Base-by-base conservation (phyloP, 441 rosid species). In the Erodium moschatum region DNA sequence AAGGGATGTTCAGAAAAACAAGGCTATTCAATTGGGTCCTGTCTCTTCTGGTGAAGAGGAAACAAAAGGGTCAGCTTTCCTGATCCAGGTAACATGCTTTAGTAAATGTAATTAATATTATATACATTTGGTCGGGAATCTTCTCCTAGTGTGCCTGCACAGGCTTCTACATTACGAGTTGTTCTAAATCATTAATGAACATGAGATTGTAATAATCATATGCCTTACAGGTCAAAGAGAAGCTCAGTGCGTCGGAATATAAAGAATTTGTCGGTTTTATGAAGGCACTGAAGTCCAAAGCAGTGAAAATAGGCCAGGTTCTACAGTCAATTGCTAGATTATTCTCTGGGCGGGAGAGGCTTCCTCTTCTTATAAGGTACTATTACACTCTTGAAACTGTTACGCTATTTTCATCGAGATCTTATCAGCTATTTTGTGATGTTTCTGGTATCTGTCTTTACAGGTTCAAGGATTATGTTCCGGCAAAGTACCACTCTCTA, bases 391-490 rank as follows among this genome's bases (percentile, higher is more conserved):
- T 24, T 24, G 27, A 24, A 24, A 24, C 27, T 24, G 27, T 24
- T 24, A 24, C 2, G 27, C 27, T 24, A 24, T 24, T 24, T 0
- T 24, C 27, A 24, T 24, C 2, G 27, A 24, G 1, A 24, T 24
- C 27, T 24, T 24, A 24, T 24, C 1, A 24, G 27, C 27, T 24
- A 2, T 24, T 24, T 70, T 66, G 72, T 72, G 24, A 69, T 27
- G 8, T 27, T 68, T 27, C 38, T 33, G 38, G 4, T 72, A 33
- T 65, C 31, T 5, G 42, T 73, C 31, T 69, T 69, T 21, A 79
- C 91, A 87, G 97, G 72, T 90, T 93, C 86, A 90, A 80, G 76
- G 96, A 86, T 77, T 89, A 73, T 67, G 87, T 93, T 75, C 98
- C 98, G 15, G 73, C 74, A 18, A 93, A 85, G 78, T 79, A 84